Evolutionary conservation across 441 rosid species (phyloP).

Genomic region (Raphanus hybrid): DNA sequence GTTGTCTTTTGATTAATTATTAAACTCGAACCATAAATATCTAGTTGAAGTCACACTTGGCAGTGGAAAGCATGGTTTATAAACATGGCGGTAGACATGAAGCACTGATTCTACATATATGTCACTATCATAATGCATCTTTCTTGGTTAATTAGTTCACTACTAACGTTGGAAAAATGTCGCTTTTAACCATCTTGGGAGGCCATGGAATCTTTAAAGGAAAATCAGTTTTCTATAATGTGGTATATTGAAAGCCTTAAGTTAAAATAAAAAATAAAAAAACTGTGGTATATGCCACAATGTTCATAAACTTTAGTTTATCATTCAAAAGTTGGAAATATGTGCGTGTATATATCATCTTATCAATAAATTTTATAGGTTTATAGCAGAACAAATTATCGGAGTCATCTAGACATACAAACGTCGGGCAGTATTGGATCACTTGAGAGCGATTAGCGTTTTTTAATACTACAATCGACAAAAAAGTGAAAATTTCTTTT

Average conservation of each 20-base stretch:
- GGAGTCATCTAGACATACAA: neutral
- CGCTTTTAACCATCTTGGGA: constrained; percentile 25
- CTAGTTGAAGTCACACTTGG: constrained; percentile 8
- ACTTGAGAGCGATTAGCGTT: neutral
- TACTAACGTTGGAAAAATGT: no score
- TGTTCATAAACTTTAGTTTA: neutral
- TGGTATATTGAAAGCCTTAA: neutral
- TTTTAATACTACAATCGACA: neutral
- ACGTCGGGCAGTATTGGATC: neutral
- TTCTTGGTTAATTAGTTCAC: constrained; percentile 12
- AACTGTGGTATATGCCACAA: neutral
- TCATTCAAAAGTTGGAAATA: neutral
- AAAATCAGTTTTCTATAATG: neutral
- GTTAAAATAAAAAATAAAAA: no score
- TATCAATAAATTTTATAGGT: neutral
- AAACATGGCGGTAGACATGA: neutral
- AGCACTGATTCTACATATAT: constrained; percentile 13
- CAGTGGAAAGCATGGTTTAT: constrained; percentile 12
- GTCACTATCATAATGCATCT: constrained; percentile 18
- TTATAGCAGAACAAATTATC: neutral
- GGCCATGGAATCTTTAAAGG: constrained; percentile 16
- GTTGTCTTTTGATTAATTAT: constrained; percentile 2
- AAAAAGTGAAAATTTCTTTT: neutral
- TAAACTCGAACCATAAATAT: neutral
- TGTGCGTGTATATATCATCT: neutral